These are phyloP conservation scores for Podospora pseudocomata DNA, from an alignment of 495 filamentous ascomycete species.

Conservation along the genomic window DNA sequence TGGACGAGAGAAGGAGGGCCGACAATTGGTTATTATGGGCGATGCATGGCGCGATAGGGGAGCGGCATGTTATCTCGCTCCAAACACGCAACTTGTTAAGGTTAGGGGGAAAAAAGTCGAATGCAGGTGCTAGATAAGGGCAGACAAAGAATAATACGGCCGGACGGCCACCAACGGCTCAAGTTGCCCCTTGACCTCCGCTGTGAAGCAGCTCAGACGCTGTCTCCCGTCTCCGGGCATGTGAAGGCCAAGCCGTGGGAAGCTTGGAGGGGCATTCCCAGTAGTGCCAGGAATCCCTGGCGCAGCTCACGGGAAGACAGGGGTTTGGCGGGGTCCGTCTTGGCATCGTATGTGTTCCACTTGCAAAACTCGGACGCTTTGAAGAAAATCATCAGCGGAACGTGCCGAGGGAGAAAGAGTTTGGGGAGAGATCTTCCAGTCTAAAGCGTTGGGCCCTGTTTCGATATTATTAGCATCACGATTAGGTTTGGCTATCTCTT, in stretches of 20 bases:
- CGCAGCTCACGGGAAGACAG: not conserved
- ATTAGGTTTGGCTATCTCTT: not conserved
- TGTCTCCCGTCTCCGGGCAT: not conserved
- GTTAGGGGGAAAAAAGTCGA: not conserved
- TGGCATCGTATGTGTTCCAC: not conserved
- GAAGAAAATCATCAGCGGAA: not conserved
- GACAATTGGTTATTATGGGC: not conserved
- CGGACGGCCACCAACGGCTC: not conserved
- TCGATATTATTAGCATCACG: not conserved
- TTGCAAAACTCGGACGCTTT: not conserved
- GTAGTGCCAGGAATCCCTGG: slow-evolving; percentile 1
- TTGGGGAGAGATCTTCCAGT: not conserved
- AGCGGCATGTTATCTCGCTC: not conserved
- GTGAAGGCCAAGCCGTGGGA: not conserved
- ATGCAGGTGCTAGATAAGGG: slow-evolving; percentile 5
- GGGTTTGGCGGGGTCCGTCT: not conserved
- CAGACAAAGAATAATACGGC: not conserved
- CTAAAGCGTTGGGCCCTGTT: not conserved
- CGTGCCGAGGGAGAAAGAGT: not conserved
- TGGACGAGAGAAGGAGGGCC: not conserved
- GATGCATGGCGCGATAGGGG: not conserved
- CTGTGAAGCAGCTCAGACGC: not conserved
- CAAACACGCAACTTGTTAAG: not conserved
- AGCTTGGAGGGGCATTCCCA: not conserved
- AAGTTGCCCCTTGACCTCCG: not conserved